A percentile compares a stretch with the other conserved stretches of the same genome.
phyloP scores from a whole-genome alignment of 2,329 filamentous ascomycete genomes.

The Fusarium sublunatum region DNA sequence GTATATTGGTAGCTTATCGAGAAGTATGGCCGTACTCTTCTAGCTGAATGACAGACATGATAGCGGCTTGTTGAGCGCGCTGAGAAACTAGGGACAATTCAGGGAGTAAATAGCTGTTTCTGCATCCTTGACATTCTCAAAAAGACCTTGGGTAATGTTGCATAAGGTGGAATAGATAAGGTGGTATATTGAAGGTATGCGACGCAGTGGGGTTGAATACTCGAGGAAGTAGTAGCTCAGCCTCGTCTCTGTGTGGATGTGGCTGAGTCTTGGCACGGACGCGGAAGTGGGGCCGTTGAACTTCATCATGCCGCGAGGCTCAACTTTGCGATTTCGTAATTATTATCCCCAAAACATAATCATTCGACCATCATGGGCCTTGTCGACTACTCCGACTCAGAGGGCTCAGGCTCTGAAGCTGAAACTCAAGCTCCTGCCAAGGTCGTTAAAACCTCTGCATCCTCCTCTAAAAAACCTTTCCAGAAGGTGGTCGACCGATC shows the following conservation, averaged over 20 bases:
- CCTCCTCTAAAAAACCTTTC: constrained; percentile 69
- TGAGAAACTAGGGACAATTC: background rate
- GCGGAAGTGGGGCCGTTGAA: constrained; percentile 29
- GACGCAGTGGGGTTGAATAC: constrained; percentile 19
- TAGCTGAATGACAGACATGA: constrained; percentile 54
- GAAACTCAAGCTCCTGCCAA: constrained; percentile 47
- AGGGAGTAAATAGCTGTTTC: constrained; percentile 5
- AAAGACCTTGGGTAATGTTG: background rate
- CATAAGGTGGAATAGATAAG: constrained; percentile 5
- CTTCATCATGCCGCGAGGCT: constrained; percentile 18
- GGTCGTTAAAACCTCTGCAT: constrained; percentile 46
- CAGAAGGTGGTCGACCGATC: constrained; percentile 84
- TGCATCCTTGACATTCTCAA: constrained; percentile 35
- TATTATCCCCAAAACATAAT: constrained; percentile 3
- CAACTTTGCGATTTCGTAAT: constrained; percentile 19
- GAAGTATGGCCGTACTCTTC: constrained; percentile 50
- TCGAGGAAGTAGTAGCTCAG: constrained; percentile 23
- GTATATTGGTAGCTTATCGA: background rate
- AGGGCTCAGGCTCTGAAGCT: constrained; percentile 76
- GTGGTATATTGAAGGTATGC: constrained; percentile 10
- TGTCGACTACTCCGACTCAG: constrained; percentile 87
- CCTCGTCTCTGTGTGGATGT: constrained; percentile 34
- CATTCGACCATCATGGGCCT: constrained; percentile 70
- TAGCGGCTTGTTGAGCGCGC: constrained; percentile 15
- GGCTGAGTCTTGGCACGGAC: constrained; percentile 36